These are phyloP conservation scores for Trypanosoma platydactyli DNA, from an alignment of 208 protist species.

Conservation along the genomic window DNA sequence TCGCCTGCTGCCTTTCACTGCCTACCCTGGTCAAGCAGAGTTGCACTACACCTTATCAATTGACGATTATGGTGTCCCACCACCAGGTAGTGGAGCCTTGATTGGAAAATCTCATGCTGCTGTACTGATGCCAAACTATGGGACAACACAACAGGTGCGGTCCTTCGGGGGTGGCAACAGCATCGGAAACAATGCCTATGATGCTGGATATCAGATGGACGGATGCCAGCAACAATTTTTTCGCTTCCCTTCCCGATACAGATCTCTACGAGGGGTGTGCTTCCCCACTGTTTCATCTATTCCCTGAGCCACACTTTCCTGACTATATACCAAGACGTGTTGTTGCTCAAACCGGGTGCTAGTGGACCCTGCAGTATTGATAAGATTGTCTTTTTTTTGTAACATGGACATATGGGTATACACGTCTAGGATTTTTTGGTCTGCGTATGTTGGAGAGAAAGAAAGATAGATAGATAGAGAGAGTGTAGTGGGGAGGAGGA, in stretches of 20 bases:
- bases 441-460: too few species aligned
- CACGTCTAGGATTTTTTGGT: too few species aligned
- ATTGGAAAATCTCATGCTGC: not conserved
- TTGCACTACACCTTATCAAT: slow-evolving; percentile 11
- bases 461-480: too few species aligned
- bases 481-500: too few species aligned
- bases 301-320: not conserved
- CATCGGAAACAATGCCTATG: not conserved
- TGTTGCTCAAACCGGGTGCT: too few species aligned
- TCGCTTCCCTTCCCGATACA: not conserved
- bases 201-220: not conserved
- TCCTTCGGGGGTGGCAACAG: not conserved
- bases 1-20: slow-evolving; percentile 65
- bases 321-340: not conserved
- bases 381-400: too few species aligned
- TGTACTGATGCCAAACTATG: slow-evolving; percentile 21
- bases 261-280: not conserved
- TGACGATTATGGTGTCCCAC: not conserved
- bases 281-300: slow-evolving; percentile 2
- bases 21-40: slow-evolving; percentile 52
- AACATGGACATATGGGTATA: too few species aligned
- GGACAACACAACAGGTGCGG: slow-evolving; percentile 1
- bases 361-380: too few species aligned
- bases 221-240: not conserved
- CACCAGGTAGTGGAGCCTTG: not conserved